phyloP scores from a whole-genome alignment of 192 early-diverging fungal genomes.

The Chytriomyces hyalinus region DNA sequence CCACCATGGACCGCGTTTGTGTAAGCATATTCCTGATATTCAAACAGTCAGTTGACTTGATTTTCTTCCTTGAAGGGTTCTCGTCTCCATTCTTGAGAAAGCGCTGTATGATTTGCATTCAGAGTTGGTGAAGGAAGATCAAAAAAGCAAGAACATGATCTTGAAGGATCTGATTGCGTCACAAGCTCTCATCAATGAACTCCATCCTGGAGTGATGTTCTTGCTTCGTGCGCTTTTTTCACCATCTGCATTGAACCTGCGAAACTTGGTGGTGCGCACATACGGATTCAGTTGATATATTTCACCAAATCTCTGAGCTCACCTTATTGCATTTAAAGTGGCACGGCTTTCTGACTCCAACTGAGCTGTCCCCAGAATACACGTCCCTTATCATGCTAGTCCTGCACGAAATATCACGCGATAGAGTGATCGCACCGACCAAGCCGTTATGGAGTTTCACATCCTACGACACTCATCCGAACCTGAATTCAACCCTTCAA shows the following conservation, averaged over 20 bases:
- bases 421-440: background rate
- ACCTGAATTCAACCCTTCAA: background rate
- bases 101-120: conserved; percentile 5
- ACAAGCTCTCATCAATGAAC: background rate
- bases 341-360: conserved; percentile 17
- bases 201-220: background rate
- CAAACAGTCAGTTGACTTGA: too few species aligned
- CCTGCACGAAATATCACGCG: background rate
- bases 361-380: conserved; percentile 1
- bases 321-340: background rate
- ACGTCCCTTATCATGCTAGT: background rate
- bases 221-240: conserved; percentile 1
- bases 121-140: too few species aligned
- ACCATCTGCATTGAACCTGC: conserved; percentile 13
- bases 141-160: conserved; percentile 12
- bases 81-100: conserved; percentile 16
- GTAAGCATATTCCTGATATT: too few species aligned
- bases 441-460: background rate
- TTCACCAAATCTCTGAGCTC: background rate
- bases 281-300: background rate
- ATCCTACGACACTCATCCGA: conserved; percentile 1
- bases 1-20: too few species aligned
- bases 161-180: conserved; percentile 21
- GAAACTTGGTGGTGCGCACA: conserved; percentile 23
- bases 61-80: background rate